These are phyloP conservation scores for Citrus glauca DNA, from an alignment of 345 rosid genomes.

Conservation along the genomic window DNA sequence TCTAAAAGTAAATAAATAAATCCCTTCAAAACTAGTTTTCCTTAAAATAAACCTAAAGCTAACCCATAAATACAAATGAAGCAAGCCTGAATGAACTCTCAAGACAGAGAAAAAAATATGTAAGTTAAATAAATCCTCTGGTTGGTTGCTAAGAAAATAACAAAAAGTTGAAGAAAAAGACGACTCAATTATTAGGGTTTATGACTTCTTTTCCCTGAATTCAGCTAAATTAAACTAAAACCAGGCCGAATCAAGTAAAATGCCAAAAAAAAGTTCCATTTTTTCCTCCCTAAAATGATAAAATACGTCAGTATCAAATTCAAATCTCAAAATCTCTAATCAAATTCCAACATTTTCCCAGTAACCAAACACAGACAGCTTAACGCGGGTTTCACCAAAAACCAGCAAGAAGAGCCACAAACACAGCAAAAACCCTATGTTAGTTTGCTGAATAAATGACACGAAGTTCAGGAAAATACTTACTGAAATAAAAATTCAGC, in stretches of 20 bases:
- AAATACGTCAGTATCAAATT: not conserved
- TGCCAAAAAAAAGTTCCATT: not conserved
- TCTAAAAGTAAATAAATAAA: not conserved
- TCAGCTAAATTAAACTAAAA: not conserved
- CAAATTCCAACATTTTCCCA: conserved; percentile 12
- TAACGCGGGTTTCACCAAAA: not conserved
- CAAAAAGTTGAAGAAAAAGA: not conserved
- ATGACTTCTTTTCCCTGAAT: not conserved
- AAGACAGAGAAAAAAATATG: not conserved
- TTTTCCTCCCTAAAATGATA: not conserved
- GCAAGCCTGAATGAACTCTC: conserved; percentile 1
- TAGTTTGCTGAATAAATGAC: not conserved
- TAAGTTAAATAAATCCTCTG: not conserved
- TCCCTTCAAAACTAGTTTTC: not conserved
- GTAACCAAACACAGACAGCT: conserved; percentile 16
- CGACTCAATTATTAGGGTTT: not conserved
- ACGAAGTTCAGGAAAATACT: not conserved
- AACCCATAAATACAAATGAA: not conserved
- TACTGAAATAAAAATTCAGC: not conserved
- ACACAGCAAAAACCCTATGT: not conserved
- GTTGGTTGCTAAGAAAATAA: not conserved
- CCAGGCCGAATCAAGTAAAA: not conserved
- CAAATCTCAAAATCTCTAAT: not conserved
- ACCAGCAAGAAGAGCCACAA: not conserved
- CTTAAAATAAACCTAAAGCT: not conserved